A percentile compares a stretch with the other conserved stretches of the same genome.
Evolutionary conservation across 2,329 filamentous ascomycete genomes (phyloP).

Genomic region (Fusarium sp.): DNA sequence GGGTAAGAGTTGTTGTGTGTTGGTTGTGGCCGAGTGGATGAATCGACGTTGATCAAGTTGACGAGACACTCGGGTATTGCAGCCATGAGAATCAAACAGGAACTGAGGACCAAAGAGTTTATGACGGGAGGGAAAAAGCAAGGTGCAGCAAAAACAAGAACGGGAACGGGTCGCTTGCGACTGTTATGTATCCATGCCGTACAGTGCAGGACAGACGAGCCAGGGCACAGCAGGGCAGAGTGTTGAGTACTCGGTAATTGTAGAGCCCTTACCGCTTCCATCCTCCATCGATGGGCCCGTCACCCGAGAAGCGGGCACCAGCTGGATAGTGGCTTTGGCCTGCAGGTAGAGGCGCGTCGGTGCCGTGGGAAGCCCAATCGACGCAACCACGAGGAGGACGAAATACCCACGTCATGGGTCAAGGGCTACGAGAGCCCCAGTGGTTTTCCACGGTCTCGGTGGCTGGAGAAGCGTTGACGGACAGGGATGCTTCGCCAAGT

Average conservation of each 20-base stretch:
- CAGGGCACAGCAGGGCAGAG: slow-evolving; percentile 24
- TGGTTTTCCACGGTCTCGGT: not conserved
- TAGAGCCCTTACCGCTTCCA: slow-evolving; percentile 40
- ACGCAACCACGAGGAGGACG: slow-evolving; percentile 33
- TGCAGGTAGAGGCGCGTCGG: slow-evolving; percentile 32
- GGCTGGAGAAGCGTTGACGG: slow-evolving; percentile 27
- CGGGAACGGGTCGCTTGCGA: slow-evolving; percentile 8
- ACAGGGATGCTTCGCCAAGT: slow-evolving; percentile 19
- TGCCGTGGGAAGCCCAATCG: slow-evolving; percentile 37
- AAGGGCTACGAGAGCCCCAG: slow-evolving; percentile 14
- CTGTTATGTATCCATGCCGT: slow-evolving; percentile 14
- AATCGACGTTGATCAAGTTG: slow-evolving; percentile 24
- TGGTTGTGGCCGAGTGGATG: slow-evolving; percentile 10
- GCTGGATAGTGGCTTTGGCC: slow-evolving; percentile 35
- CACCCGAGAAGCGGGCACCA: slow-evolving; percentile 11
- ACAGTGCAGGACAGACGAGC: slow-evolving; percentile 7
- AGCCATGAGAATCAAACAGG: slow-evolving; percentile 20
- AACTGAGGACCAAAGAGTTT: slow-evolving; percentile 17
- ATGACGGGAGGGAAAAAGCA: slow-evolving; percentile 32
- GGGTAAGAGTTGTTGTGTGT: slow-evolving; percentile 6
- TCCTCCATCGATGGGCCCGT: slow-evolving; percentile 21
- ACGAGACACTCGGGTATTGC: slow-evolving; percentile 5
- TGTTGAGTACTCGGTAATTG: slow-evolving; percentile 16
- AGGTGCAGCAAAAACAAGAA: slow-evolving; percentile 17
- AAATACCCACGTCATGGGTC: slow-evolving; percentile 44